These are phyloP conservation scores for Eucalyptus curtisii DNA, from an alignment of 345 rosid genomes.

Conservation along the genomic window DNA sequence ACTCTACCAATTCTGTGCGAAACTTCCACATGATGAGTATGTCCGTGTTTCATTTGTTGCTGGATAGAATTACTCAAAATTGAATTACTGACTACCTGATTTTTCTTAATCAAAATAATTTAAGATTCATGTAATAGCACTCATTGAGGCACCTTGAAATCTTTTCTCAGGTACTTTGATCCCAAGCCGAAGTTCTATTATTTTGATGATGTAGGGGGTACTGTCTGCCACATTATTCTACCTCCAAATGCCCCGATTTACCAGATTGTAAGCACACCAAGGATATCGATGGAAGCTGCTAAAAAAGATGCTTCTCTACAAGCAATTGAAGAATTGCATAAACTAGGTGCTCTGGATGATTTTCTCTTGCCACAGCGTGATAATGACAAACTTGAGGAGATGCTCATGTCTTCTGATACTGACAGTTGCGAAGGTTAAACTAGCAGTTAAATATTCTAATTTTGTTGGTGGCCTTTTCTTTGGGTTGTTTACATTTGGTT, in stretches of 20 bases:
- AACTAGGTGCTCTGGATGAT: conserved; percentile 58
- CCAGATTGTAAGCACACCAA: conserved; percentile 44
- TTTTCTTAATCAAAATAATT: background rate
- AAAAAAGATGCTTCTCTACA: conserved; percentile 74
- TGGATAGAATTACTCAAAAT: background rate
- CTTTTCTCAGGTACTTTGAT: conserved; percentile 53
- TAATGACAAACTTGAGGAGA: conserved; percentile 25
- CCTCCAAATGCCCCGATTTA: conserved; percentile 83
- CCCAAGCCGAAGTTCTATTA: conserved; percentile 71
- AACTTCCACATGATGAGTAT: conserved; percentile 93
- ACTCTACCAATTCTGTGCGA: conserved; percentile 74
- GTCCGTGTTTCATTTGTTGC: conserved; percentile 6
- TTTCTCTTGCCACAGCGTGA: conserved; percentile 45
- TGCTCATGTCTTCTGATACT: conserved; percentile 14
- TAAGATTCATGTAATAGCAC: background rate
- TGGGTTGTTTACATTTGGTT: background rate
- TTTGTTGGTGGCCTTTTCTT: background rate
- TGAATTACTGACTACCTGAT: background rate
- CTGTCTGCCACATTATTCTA: conserved; percentile 53
- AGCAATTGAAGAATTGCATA: conserved; percentile 77
- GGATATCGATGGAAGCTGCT: conserved; percentile 61
- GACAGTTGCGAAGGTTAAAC: conserved; percentile 40
- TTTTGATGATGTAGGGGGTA: conserved; percentile 62
- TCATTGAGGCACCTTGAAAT: background rate
- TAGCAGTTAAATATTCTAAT: background rate